Evolutionary conservation across 1,284 basidiomycete species (phyloP), one percentile per base, ranked within the genome.

Genomic region (Kalmanozyma brasiliensis): DNA sequence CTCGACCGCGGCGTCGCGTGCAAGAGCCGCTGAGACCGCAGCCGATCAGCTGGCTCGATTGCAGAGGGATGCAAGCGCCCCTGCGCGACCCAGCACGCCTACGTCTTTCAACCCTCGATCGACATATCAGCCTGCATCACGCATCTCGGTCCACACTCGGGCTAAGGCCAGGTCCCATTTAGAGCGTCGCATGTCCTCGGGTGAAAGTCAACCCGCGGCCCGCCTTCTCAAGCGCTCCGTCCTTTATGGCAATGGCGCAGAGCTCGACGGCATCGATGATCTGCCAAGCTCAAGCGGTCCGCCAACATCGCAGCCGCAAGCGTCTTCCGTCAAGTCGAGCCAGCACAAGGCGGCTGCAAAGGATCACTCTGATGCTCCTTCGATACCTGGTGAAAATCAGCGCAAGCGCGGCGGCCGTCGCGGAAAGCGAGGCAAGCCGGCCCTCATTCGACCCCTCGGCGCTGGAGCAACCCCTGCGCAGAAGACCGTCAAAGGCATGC

Each of bases 201-300:
- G 49, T 38, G 53, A 57, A 16, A 46, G 32, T 22, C 60, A 52
- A 41, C 58, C 53, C 14, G 43, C 59, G 3, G 86, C 86, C n/a
- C 90, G 88, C 80, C 81, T 92, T 13, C 84, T 94, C 47, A 88
- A 89, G 53, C 86, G 88, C 74, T 90, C 92, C 2, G 91, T 90
- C 78, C 87, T 87, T 16, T 97, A 91, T 81, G 93, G 94, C 3
- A 93, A 96, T 81, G 94, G 94, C 7, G 93, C 91, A 8, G 94
- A 97, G 83, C 85, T 98, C 43, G 94, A 98, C 76, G 89, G 83
- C 1, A 88, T 98, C 66, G 94, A 95, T 33, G 94, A 98, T 82
- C 85, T 98, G 37, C 89, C 89, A 7, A 91, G 91, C 16, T 17
- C 53, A 8, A 47, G 41, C 90, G 94, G 38, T 40, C 35, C 55